Base-by-base conservation (phyloP, 345 rosid genomes). In the Brassica cretica region DNA sequence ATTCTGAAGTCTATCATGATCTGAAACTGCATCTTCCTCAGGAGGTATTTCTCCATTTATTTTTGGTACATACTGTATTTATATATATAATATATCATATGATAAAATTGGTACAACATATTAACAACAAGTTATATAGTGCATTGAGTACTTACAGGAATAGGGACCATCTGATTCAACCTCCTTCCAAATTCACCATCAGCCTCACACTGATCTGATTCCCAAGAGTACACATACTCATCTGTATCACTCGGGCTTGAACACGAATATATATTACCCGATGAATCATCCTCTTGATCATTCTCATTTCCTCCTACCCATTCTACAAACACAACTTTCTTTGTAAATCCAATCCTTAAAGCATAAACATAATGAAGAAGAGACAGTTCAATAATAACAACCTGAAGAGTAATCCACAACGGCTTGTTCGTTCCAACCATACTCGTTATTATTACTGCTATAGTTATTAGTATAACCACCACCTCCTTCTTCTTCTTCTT, bases 1-100 rank as follows among this genome's bases (percentile, higher is more conserved):
- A 78, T 85, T 84, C 18, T 82, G 85, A 84, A 95, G 85, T 81
- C 99, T 85, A 77, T 93, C 97, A 80, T 95, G 97, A 86, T 95
- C 99, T 63, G 99, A 87, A 76, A 92, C 85, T 66, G 90, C 99
- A 85, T 92, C 99, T 82, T 93, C 96, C 61, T 81, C 75, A 2
- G 99, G 92, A 60, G 99, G 99, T 84, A 91, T 95, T 76, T 95
- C 97, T 39, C 99, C 97, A 74, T 95, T 95, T 62, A 89, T 90
- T 85, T 91, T 87, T 0, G 99, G 99, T 81, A 95, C 84, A 81
- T 95, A 96, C 99, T 95, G 85, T 80, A 77, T 24, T 7, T 2
- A 53, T 5, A 75, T 3, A 32, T 58, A 77, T 24, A 66, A 4
- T 11, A n/a, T 6, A 75, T 6, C 15, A 56, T 14, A 70, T 21